Evolutionary conservation across 2,329 filamentous ascomycete genomes (phyloP), one percentile per base, ranked within the genome.

Genomic region (Didymella segeticola): DNA sequence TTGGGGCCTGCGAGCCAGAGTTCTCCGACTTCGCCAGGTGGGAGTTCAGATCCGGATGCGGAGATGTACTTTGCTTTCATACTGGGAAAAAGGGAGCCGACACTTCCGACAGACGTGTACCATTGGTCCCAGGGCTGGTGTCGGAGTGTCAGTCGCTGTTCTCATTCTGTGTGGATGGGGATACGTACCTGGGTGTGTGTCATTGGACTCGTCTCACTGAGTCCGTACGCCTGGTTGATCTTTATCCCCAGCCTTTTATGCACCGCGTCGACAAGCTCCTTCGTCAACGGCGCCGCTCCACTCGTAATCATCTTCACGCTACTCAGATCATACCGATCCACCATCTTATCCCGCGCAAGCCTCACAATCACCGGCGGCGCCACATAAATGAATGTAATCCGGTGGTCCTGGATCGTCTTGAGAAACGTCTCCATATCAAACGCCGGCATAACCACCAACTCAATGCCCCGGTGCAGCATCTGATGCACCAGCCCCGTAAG

Each of bases 351-450:
- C 72, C 96, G 95, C 55, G 87, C 84, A 0, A 97, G 82, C 0
- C 87, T 82, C 3, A 97, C 83, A 1, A 96, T 83, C 4, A 97
- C 86, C 0, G 93, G 93, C 1, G 93, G 93, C 0, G 92, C 91
- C 10, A 96, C 83, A 68, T 93, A 96, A 33, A 84, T 80, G 70
- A 89, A 92, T 1, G 89, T 93, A 62, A 95, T 83, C 9, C 79
- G 81, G 68, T 90, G 83, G 17, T 89, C 80, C 69, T 96, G 88
- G 19, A 96, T 86, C 36, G 89, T 80, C 6, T 81, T 71, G 74
- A 92, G 95, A 70, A 90, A 92, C 43, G 82, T 83, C 61, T 90
- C 86, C 23, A 97, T 79, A 52, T 96, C 90, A 72, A 96, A 97
- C 57, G 87, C 87, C 1, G 86, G 77, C 82, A 95, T 87, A 8